Evolutionary conservation across 352 stramenopile species (phyloP), one percentile per base, ranked within the genome.

Genomic region (Phytophthora tentaculata): DNA sequence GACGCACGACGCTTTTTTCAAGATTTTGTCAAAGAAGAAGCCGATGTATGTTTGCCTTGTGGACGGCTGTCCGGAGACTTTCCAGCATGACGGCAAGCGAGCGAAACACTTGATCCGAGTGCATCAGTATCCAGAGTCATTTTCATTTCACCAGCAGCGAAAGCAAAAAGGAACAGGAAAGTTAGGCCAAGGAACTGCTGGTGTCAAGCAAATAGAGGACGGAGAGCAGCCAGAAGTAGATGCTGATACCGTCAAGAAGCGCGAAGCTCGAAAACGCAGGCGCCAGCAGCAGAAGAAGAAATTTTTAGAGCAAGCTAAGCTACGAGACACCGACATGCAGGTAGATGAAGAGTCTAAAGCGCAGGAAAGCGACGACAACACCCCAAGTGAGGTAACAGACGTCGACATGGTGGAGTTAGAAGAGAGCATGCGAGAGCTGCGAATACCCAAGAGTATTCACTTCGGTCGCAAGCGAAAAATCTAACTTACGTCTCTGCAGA

Each of bases 1-100:
- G 69, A 86, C 64, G 44, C 81, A 89, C 55, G 81, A 89, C 61
- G 77, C 81, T 50, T 89, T 83, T 54, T 89, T 89, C 71, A 79
- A 80, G 51, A 71, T 89, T 41, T 51, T 89, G 32, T 80, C 79
- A 20, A 86, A 85, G 68, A 81, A 81, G 24, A 79, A 88, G 57
- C 77, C 79, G 24, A 88, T 88, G 79, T 88, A 84, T 43, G 55
- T 66, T 23, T 89, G 81, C 44, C 64, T 89, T 14, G 81, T 86
- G 28, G 79, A 86, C 53, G 81, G 81, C 22, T 89, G 81, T 48
- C 45, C 35, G 8, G 59, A 81, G 16, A 67, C 59, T 14, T 89
- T 85, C 55, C 76, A 60, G 48, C 71, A 84, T 56, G 75, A 86
- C 47, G 74, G 86, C 57, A 89, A 89, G 66, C 76, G 81, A 20